Base-by-base conservation (phyloP, 1,139 yeast species). In the Schwanniomyces etchellsii region DNA sequence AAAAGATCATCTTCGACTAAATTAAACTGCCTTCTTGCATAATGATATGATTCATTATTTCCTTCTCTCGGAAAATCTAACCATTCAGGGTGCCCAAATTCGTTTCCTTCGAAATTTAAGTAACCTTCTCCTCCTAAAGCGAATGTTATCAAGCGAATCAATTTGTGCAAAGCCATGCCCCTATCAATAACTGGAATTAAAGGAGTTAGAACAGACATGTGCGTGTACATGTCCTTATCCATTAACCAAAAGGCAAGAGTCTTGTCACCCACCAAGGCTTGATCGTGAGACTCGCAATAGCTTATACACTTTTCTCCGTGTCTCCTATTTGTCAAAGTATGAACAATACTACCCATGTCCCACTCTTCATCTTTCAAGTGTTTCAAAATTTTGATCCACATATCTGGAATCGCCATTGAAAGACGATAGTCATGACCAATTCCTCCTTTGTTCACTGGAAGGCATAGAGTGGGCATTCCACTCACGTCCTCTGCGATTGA, bases 51-150 rank as follows among this genome's bases (percentile, higher is more conserved):
- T 55, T 88, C 89, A 23, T 71, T 70, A 55, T 91, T 91, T 28
- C 96, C 96, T 25, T 43, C 81, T 44, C 96, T 76, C 9, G 98
- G 98, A 69, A 91, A 91, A 56, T 91, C 98, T 29, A 91, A 71
- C 98, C 98, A 91, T 55, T 91, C 98, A 3, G 98, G 98, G 49
- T 91, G 98, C 11, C 98, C 98, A 62, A 91, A 91, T 59, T 91
- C 98, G 50, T 91, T 91, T 35, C 98, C 98, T 64, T 89, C 97
- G 50, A 91, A 91, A 52, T 88, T 89, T 48, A 91, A 72, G 52
- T 89, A 91, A 0, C 95, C 96, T 56, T 91, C 97, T 35, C 98
- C 98, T 29, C 97, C 97, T 16, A 91, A 66, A 0, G 91, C 64
- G 49, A 85, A 91, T 1, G 97, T 89, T 20, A 89, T 50, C 36